phyloP scores from a whole-genome alignment of 352 stramenopile genomes.

The Phytophthora multivora region DNA sequence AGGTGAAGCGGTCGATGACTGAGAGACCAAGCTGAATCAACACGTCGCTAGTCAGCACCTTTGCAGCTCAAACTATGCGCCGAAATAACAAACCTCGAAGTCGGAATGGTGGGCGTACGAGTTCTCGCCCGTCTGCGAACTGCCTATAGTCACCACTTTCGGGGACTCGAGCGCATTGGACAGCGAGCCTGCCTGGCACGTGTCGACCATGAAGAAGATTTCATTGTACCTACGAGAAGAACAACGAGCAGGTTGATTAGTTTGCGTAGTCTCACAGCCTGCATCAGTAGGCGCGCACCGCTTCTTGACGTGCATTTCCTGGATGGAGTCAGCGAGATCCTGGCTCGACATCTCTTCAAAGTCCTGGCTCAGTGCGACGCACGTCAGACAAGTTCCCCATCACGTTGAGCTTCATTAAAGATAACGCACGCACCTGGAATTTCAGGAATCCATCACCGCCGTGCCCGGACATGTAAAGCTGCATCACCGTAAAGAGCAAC shows the following conservation, averaged over 20 bases:
- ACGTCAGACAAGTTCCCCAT: conserved; percentile 13
- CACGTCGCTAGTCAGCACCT: neutral
- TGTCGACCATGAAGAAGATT: conserved; percentile 98
- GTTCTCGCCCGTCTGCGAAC: conserved; percentile 91
- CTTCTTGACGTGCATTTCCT: conserved; percentile 95
- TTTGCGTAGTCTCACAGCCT: neutral
- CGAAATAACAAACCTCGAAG: conserved; percentile 53
- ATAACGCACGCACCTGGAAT: conserved; percentile 85
- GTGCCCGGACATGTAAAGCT: conserved; percentile 94
- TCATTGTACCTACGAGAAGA: conserved; percentile 86
- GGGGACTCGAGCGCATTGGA: conserved; percentile 83
- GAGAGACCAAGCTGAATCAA: conserved; percentile 69
- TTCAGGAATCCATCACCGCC: conserved; percentile 98
- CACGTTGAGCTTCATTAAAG: conserved; percentile 5
- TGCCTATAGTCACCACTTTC: conserved; percentile 94
- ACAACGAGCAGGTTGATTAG: neutral
- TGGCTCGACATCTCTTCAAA: conserved; percentile 96
- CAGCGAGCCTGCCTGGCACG: conserved; percentile 95
- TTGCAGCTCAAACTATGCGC: neutral
- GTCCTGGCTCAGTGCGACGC: conserved; percentile 57
- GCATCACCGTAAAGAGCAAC: conserved; percentile 2
- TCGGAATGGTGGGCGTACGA: conserved; percentile 95
- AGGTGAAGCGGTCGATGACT: conserved; percentile 92
- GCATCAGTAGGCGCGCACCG: conserved; percentile 38
- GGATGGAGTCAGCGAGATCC: conserved; percentile 92